These are phyloP conservation scores for Globisporangium paddicum DNA, from an alignment of 352 stramenopile species.

Conservation along the genomic window DNA sequence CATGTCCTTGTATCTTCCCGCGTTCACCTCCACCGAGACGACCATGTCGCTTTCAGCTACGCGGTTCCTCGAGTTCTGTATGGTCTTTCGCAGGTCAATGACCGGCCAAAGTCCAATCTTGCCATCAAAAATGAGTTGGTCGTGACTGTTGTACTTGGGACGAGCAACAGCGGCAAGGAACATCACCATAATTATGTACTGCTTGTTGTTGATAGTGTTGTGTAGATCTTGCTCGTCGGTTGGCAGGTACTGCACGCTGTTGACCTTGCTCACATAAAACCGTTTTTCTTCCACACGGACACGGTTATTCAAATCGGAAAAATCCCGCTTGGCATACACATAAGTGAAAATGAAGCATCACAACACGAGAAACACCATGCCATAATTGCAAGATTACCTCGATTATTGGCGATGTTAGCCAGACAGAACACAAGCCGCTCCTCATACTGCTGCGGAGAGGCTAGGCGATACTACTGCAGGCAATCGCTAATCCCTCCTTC, in stretches of 20 bases:
- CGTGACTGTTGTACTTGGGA: not conserved
- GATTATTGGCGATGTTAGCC: not conserved
- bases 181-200: slow-evolving; percentile 27
- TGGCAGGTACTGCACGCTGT: slow-evolving; percentile 12
- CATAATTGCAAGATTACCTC: not conserved
- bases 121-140: not conserved
- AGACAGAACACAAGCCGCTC: not conserved
- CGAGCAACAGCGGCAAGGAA: slow-evolving; percentile 16
- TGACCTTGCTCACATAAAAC: slow-evolving; percentile 20
- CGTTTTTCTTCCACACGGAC: slow-evolving; percentile 25
- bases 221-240: slow-evolving; percentile 10
- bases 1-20: not conserved
- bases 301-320: not conserved
- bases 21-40: not conserved
- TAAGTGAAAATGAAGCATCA: not conserved
- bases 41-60: not conserved
- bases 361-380: not conserved
- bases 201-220: slow-evolving; percentile 12
- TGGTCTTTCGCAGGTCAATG: not conserved
- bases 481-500: not conserved
- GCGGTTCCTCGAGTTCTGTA: not conserved
- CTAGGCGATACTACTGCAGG: no score
- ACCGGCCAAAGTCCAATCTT: slow-evolving; percentile 14
- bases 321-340: not conserved
- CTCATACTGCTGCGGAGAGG: not conserved